Conservation (phyloP, 345 rosid species). For the Salix arbutifolia region DNA sequence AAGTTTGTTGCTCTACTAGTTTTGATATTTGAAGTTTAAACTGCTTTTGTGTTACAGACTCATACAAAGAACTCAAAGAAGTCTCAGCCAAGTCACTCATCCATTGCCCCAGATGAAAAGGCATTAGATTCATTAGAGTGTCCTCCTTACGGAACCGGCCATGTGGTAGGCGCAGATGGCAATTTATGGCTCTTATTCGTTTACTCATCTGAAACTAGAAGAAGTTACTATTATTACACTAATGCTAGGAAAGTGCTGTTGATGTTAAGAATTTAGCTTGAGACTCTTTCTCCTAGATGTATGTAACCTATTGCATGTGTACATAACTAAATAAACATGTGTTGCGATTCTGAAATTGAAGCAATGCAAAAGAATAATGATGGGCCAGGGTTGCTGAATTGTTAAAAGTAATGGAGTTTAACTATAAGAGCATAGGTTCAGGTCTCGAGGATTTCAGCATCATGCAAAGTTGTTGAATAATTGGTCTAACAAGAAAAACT, state of each 20-base stretch:
- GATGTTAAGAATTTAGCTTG: background rate
- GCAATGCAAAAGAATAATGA: background rate
- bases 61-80: constrained; percentile 56
- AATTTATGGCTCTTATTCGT: background rate
- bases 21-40: constrained; percentile 7
- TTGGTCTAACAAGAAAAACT: background rate
- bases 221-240: background rate
- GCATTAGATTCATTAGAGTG: constrained; percentile 46
- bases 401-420: background rate
- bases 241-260: background rate
- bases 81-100: constrained; percentile 16
- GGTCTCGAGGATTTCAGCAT: background rate
- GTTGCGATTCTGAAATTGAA: background rate
- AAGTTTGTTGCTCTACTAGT: background rate
- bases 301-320: background rate
- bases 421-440: background rate
- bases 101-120: constrained; percentile 37
- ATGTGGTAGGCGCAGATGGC: constrained; percentile 46
- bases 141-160: constrained; percentile 62
- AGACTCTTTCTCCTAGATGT: background rate
- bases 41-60: constrained; percentile 58
- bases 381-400: background rate
- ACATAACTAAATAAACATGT: background rate
- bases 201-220: background rate
- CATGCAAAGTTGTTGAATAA: background rate